These are phyloP conservation scores for Daucus carota DNA, from an alignment of 129 eudicot species.

Conservation along the genomic window DNA sequence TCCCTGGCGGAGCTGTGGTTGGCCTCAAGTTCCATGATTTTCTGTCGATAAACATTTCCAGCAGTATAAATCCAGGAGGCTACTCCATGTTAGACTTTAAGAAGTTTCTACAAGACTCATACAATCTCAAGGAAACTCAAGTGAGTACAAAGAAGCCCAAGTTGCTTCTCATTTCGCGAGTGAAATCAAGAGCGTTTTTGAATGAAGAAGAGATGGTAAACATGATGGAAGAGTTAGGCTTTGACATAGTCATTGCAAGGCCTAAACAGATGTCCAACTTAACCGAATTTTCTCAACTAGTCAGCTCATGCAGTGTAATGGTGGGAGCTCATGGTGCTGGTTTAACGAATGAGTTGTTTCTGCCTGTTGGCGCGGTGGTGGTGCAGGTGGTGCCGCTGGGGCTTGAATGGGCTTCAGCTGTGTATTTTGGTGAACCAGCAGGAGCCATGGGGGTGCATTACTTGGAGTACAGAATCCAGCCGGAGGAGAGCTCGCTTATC, in stretches of 20 bases:
- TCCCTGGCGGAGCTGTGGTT: conserved; percentile 32
- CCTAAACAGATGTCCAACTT: conserved; percentile 20
- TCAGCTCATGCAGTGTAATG: conserved; percentile 52
- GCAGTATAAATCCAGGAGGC: conserved; percentile 22
- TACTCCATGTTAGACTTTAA: conserved; percentile 41
- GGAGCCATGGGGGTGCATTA: conserved; percentile 45
- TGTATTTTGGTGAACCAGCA: conserved; percentile 47
- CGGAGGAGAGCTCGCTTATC: conserved; percentile 58
- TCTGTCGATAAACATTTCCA: conserved; percentile 31
- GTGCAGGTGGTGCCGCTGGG: conserved; percentile 56
- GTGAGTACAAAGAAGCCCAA: conserved; percentile 17
- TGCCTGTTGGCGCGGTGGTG: conserved; percentile 48
- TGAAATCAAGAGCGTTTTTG: conserved; percentile 28
- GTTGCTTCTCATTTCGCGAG: conserved; percentile 38
- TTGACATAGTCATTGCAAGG: conserved; percentile 17
- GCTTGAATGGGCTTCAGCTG: conserved; percentile 37
- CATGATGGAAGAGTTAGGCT: conserved; percentile 38
- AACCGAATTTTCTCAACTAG: conserved; percentile 26
- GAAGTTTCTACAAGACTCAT: conserved; percentile 40
- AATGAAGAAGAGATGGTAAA: conserved; percentile 40
- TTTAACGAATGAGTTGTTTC: conserved; percentile 41
- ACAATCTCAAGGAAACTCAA: conserved; percentile 17
- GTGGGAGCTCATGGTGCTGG: conserved; percentile 78
- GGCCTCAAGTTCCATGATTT: conserved; percentile 46
- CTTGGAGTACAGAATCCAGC: conserved; percentile 51